Conservation (phyloP, 345 rosid genomes). For the Lepidium didymum region DNA sequence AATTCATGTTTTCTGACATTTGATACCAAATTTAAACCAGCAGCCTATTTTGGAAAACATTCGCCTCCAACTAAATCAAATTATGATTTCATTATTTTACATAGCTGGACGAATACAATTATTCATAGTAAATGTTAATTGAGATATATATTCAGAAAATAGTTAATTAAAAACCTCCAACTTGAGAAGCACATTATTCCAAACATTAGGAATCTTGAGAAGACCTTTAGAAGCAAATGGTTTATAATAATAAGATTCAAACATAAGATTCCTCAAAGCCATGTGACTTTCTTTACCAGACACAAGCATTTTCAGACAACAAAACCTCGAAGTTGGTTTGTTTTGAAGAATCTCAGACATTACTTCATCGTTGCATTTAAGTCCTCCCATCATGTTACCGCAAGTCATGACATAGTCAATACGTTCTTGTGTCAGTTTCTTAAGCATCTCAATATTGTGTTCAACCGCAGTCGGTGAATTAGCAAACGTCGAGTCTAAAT, state of each 20-base stretch:
- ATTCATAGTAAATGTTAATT: background rate
- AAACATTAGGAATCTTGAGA: background rate
- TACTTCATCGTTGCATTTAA: background rate
- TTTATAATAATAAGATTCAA: background rate
- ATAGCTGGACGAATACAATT: background rate
- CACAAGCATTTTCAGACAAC: background rate
- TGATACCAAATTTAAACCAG: no score
- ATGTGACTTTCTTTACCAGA: background rate
- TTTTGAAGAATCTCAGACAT: background rate
- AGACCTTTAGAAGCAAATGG: background rate
- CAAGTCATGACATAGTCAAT: background rate
- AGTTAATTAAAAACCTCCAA: background rate
- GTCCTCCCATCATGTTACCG: background rate
- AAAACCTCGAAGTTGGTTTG: background rate
- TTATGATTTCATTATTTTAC: background rate
- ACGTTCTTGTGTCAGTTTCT: background rate
- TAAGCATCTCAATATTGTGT: background rate
- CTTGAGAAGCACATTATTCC: background rate
- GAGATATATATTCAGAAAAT: background rate
- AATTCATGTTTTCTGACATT: no score
- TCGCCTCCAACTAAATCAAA: background rate
- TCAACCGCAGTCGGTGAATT: background rate
- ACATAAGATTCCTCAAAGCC: background rate
- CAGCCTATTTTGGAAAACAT: no score
- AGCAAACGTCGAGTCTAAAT: background rate